A percentile compares a stretch with the other conserved stretches of the same genome.
Conservation (phyloP, 1,284 basidiomycete species). For the Phylloporus sp. region DNA sequence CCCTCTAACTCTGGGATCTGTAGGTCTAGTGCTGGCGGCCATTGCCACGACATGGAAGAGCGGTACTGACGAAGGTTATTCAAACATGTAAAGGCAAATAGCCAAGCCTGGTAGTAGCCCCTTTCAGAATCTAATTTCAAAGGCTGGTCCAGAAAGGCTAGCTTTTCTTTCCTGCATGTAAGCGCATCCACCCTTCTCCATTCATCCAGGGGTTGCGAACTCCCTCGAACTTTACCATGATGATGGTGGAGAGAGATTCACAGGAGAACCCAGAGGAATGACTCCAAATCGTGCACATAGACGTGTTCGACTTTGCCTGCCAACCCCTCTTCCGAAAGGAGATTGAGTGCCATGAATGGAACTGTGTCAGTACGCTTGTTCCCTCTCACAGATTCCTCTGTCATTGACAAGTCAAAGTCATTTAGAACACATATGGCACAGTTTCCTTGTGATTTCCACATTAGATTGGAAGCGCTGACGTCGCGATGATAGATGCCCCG, state of each 20-base stretch:
- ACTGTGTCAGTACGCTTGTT: constrained; percentile 31
- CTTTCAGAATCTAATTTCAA: too few relatives aligned
- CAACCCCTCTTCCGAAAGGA: constrained; percentile 24
- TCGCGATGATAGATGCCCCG: constrained; percentile 34
- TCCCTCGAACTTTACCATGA: not conserved
- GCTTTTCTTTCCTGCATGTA: not conserved
- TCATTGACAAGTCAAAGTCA: constrained; percentile 18
- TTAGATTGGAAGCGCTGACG: constrained; percentile 37
- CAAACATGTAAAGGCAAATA: too few relatives aligned
- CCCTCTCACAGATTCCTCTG: constrained; percentile 5
- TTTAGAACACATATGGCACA: constrained; percentile 31
- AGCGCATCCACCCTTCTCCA: constrained; percentile 7
- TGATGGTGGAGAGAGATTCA: constrained; percentile 18
- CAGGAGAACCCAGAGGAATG: constrained; percentile 37
- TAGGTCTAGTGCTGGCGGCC: too few relatives aligned
- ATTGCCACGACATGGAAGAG: too few relatives aligned
- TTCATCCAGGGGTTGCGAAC: not conserved
- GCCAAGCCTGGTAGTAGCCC: too few relatives aligned
- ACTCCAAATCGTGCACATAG: constrained; percentile 40
- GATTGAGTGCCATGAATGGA: constrained; percentile 38
- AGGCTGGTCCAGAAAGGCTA: too few relatives aligned
- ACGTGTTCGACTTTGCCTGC: constrained; percentile 21
- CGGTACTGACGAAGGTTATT: too few relatives aligned
- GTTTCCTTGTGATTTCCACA: constrained; percentile 22
- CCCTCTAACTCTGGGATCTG: too few relatives aligned